phyloP scores from a whole-genome alignment of 441 rosid species.

The Geranium incanum region DNA sequence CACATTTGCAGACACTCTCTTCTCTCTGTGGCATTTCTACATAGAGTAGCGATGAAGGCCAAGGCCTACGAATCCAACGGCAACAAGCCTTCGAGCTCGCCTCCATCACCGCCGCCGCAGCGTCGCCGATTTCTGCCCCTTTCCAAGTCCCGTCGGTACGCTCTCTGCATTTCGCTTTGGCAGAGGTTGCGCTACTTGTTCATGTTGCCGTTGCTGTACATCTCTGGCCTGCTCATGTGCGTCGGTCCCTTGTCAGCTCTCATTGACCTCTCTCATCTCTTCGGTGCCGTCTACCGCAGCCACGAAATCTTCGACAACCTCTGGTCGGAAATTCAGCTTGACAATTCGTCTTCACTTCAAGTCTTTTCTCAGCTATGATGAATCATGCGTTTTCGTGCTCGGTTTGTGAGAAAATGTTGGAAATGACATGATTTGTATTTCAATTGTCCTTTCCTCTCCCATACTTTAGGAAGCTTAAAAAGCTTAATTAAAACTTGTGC shows the following conservation, averaged over 20 bases:
- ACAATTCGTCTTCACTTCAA: constrained; percentile 61
- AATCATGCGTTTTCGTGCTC: background rate
- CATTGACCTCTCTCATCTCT: constrained; percentile 31
- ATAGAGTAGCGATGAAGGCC: too few species aligned
- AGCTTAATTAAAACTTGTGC: background rate
- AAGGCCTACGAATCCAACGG: too few species aligned
- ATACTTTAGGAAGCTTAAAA: background rate
- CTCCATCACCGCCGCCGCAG: too few species aligned
- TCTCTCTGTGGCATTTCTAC: too few species aligned
- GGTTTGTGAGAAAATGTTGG: background rate
- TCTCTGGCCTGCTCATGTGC: constrained; percentile 66
- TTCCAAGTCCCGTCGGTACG: constrained; percentile 35
- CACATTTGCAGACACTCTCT: too few species aligned
- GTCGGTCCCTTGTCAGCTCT: constrained; percentile 57
- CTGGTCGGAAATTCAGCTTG: constrained; percentile 54
- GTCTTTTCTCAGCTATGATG: constrained; percentile 14
- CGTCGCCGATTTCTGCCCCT: too few species aligned
- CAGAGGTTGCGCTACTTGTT: constrained; percentile 50
- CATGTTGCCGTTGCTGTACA: constrained; percentile 52
- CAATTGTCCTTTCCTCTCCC: too few species aligned
- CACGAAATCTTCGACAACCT: constrained; percentile 58
- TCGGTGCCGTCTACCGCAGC: constrained; percentile 77
- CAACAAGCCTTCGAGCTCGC: too few species aligned
- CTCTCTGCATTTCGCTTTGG: constrained; percentile 40
- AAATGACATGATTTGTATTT: background rate